Base-by-base conservation (phyloP, 164 flowering plant species). In the Platanus orientalis region DNA sequence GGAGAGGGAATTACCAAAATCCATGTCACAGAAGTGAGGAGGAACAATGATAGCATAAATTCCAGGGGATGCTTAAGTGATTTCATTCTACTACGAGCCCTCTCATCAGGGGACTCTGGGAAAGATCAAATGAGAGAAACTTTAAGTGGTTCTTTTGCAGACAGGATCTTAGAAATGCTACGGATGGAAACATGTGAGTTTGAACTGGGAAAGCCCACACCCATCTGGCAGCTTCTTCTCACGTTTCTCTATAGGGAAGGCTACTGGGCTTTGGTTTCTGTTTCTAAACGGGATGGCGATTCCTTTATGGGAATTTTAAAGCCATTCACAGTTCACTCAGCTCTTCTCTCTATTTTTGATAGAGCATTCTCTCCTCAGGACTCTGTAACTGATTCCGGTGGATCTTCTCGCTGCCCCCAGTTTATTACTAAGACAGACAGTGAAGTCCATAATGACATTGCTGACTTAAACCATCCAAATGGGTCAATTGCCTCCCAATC, bases 161-260 rank as follows among this genome's bases (percentile, higher is more conserved):
- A 86, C 63, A 77, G 60, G 76, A 84, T 89, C 70, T 82, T 92
- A 60, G 74, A 81, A 51, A 73, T 81, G 69, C 71, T 91, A 52
- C 69, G 69, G 11, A 58, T 36, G 58, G 88, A 81, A 65, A 67
- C 51, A 23, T 73, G 72, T 49, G 83, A 78, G 44, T 45, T 49
- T 14, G 47, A 30, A 44, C 58, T 51, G 24, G 78, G 69, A 23
- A 80, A 80, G 54, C 42, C 67, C 0, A 5, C 54, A 9, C 94
- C 97, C 24, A 67, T 81, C 50, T 95, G 97, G 97, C 86, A 84
- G 69, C 76, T 95, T 51, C 61, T 91, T 48, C 64, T 88, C 71
- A 83, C 79, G 68, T 86, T 83, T 72, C 81, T 92, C 16, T 73
- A 78, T 55, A 82, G 72, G 58, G 70, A 73, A 67, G 76, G 78